Base-by-base conservation (phyloP, 352 stramenopile species). In the Globisporangium parvum region DNA sequence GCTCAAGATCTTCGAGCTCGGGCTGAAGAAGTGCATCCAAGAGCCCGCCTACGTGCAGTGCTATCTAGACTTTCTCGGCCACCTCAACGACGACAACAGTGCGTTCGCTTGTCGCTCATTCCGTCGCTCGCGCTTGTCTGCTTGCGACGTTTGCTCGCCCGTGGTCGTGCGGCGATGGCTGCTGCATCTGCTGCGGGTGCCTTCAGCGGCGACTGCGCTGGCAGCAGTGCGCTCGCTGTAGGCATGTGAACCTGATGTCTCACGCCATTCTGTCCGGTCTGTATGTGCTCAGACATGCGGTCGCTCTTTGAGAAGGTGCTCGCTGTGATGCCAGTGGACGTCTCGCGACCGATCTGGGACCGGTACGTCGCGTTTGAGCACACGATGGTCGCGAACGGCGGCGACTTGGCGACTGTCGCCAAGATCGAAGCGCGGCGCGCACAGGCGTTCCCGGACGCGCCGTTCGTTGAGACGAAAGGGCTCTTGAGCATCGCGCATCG, bases 51-150 rank as follows among this genome's bases (percentile, higher is more conserved):
- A 89, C 47, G 80, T 93, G 35, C 42, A 93, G 35, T 91, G 81
- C 60, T 95, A 95, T 55, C 60, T 95, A 17, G 83, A 93, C 54
- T 93, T 95, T 50, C 73, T 95, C 11, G 66, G 80, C 1, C 85
- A 95, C 50, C 67, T 91, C 40, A 93, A 95, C 58, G 85, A 95
- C 59, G 85, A 95, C 67, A 95, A 93, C 63, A 95, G 83, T 95
- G 70, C 58, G 81, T 78, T 37, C 31, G 31, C 31, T 37, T 6
- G 26, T 31, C 6, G 26, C 31, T 37, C 31, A 10, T 12, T 37
- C 31, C 10, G 6, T 37, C 5, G 31, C 31, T 37, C 31, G 31
- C 31, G 31, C 31, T 2, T 31, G 26, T 31, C 26, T 31, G 31
- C 31, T 37, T 12, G 31, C 31, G 31, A 10, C 31, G 31, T 37